Evolutionary conservation across 495 filamentous ascomycete genomes (phyloP).

Genomic region (Apiosordaria backusii): DNA sequence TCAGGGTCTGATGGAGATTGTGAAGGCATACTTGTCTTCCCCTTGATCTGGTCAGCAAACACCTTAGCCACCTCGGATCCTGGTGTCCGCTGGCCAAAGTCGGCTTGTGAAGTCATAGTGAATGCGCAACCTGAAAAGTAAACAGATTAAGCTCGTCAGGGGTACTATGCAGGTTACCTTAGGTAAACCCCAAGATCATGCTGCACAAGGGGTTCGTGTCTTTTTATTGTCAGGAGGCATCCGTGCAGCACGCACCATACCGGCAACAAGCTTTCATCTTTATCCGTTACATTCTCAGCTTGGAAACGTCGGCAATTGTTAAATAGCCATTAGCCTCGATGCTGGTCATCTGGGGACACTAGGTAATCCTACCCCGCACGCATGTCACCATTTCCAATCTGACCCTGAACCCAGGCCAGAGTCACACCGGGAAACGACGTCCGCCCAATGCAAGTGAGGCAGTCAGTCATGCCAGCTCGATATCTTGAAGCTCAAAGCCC

Average conservation of each 20-base stretch:
- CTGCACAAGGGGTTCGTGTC: neutral
- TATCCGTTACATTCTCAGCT: neutral
- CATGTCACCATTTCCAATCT: neutral
- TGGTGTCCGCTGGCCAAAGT: constrained; percentile 43
- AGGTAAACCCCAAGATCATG: neutral
- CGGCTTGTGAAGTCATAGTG: constrained; percentile 40
- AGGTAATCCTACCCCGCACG: neutral
- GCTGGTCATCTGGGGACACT: neutral
- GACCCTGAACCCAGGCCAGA: neutral
- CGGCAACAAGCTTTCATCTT: neutral
- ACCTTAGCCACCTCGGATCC: constrained; percentile 41
- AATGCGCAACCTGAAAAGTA: neutral
- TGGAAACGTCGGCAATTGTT: neutral
- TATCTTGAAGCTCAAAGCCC: neutral
- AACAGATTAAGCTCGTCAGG: neutral
- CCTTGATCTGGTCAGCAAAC: constrained; percentile 40
- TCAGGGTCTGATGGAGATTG: neutral
- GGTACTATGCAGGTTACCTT: too few relatives aligned
- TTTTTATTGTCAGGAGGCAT: neutral
- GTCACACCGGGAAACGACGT: neutral
- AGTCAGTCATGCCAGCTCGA: neutral
- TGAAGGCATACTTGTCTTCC: constrained; percentile 36
- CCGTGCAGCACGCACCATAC: neutral
- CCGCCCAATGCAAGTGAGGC: neutral
- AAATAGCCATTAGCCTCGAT: neutral